Base-by-base conservation (phyloP, 139 green algal species). In the Spirogloea muscicola region DNA sequence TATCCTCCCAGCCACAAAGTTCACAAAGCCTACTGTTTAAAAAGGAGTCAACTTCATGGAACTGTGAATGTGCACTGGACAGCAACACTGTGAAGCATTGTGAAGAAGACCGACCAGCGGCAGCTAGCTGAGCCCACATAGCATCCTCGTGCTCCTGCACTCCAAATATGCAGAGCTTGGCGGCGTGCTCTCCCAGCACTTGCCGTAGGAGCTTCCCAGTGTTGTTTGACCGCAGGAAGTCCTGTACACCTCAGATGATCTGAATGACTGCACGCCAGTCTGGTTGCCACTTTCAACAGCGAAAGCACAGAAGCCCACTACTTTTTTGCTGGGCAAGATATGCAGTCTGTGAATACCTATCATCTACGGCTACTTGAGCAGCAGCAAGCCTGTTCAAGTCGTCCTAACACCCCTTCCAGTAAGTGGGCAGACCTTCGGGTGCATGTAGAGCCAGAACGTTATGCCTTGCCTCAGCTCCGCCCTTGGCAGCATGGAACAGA, bases 191-290 rank as follows among this genome's bases (percentile, higher is more conserved):
- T 1, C 73, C 73, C 4, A 81, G 29, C 49, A 81, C 68, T 40
- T 81, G 73, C 73, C 73, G 80, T 16, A 82, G 29, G 46, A 82
- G 18, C 48, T 82, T 82, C 7, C 74, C 74, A 36, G 66, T 82
- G 74, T 82, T 82, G 74, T 82, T 82, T 10, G 44, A 73, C 13
- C 74, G 55, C 6, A 49, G 48, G 58, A 65, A 82, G 25, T 82
- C 74, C 72, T 77, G 52, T 58, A 58, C n/a, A 25, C n/a, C 29
- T n/a, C 48, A 58, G 5, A 25, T 58, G 25, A 60, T 71, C 2
- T n/a, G 36, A 48, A 63, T 3, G 34, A 3, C 29, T n/a, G n/a
- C 29, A 3, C 3, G 3, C 34, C 29, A 68, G 38, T 1, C 58
- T 49, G 10, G 29, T 68, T 5, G 10, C 58, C 36, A 68, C 3